Evolutionary conservation across 2,329 filamentous ascomycete species (phyloP), one percentile per base, ranked within the genome.

Genomic region (Ascomycota sp.): DNA sequence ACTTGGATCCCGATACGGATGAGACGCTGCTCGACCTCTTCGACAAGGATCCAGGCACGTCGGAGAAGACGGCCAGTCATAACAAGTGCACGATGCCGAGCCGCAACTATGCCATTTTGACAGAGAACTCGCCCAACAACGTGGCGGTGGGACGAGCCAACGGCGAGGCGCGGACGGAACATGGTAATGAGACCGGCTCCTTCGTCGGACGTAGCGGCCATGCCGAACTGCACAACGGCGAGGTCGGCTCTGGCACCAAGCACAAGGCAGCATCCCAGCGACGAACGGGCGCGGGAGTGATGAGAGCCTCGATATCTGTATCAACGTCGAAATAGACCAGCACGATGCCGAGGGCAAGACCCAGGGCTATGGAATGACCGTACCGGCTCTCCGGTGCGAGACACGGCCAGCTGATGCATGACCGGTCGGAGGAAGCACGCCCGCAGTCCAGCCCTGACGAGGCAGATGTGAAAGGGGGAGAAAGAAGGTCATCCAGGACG

Each of bases 21-120:
- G 89, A 98, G 56, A 85, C 89, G 25, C 72, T 95, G 51, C 74
- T 95, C 40, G 74, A 78, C n/a, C 72, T 95, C 42, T 98, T 98
- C 52, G 68, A 82, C 36, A 76, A 79, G 43, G 85, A 94, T 43
- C 83, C 91, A 0, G 83, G 92, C 40, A 65, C 52, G 47, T 69
- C 49, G 44, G 79, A 30, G 65, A 92, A 85, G 55, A 80, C 76
- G 4, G 67, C 73, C 1, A 57, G 58, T 26, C 75, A 65, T 45
- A 94, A 94, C 52, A 67, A 80, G 38, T 78, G 81, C 36, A 94
- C 85, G 8, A 94, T 94, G 52, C 71, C 92, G 3, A 85, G 82
- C 39, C 72, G 89, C 17, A 98, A 98, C 50, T 98, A 81, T 64
- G 86, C 86, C 43, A 75, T 79, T 25, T 74, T 98, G 35, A 77